Evolutionary conservation across 345 rosid genomes (phyloP), one percentile per base, ranked within the genome.

Genomic region (Lepidium sativum): DNA sequence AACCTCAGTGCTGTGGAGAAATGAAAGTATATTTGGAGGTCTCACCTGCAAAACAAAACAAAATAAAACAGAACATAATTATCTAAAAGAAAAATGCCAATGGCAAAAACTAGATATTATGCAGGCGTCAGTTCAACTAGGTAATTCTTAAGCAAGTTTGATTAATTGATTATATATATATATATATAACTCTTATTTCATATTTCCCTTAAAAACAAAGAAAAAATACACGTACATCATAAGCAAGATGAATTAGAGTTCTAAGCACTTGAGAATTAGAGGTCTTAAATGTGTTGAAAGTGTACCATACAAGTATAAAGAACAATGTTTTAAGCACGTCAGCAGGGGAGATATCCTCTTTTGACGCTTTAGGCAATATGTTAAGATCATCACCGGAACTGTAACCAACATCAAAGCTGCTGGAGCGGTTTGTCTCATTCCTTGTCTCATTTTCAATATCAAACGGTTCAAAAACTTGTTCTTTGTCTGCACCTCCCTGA

Each of bases 1-100:
- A 53, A 86, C 83, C 80, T 94, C 99, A 2, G 99, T 84, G 74
- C 99, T 94, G 71, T 90, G 87, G 37, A 94, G 92, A 78, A 94
- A 94, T 29, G 97, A 85, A 34, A 94, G 75, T 69, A 94, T 85
- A 75, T 88, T 94, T 31, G 99, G 99, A 83, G 90, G 99, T 72
- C 99, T 85, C 59, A 88, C 99, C 99, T 94, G 83, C 21, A 74
- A 69, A 72, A 67, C 33, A 5, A 13, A 54, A n/a, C n/a, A n/a
- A n/a, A n/a, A n/a, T n/a, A n/a, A n/a, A n/a, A 49, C 63, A 49
- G 35, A 18, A 58, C 4, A 52, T 49, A 61, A 65, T 13, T n/a
- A 50, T 17, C 13, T 64, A 40, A 48, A 47, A 40, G 6, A 41
- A 32, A 40, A 37, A 37, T 55, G 51, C 43, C 12, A 64, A n/a